Base-by-base conservation (phyloP, 441 rosid genomes). In the Omphalea diandra region DNA sequence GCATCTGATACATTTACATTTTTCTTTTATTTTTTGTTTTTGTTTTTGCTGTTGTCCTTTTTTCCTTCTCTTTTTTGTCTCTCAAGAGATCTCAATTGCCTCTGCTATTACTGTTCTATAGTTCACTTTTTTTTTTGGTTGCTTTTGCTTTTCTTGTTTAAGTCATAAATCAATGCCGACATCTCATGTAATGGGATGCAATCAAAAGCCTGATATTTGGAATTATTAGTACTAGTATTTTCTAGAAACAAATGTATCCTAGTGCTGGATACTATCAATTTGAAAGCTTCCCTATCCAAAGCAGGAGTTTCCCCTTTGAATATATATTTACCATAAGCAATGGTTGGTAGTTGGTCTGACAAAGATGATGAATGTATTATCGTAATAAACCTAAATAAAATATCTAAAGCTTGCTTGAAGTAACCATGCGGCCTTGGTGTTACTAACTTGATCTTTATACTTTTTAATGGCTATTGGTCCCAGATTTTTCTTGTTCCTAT, bases 181-280 rank as follows among this genome's bases (percentile, higher is more conserved):
- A 40, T 40, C 26, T 50, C 40, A 36, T 59, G 22, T 69, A 11
- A 49, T 29, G 43, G 55, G 58, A 3, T 50, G 2, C 31, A 29
- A 59, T 59, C 6, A 22, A 56, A 68, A 69, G 40, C 41, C 20
- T 22, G 14, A 59, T 59, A 14, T 52, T 32, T 38, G 44, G 44
- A 24, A 26, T 14, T 24, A 41, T 40, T 38, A 2, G 6, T 46
- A 8, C 47, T n/a, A 27, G 59, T 29, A 10, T 14, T 60, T 60
- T 36, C 47, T 33, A 1, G 18, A 35, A 33, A 49, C 41, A n/a
- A 33, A 46, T 15, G 5, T 53, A 22, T 17, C 5, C 3, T n/a
- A n/a, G n/a, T 43, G 29, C 9, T 32, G 27, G 27, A 22, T 31
- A 17, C 7, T 36, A 49, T n/a, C n/a, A n/a, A n/a, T n/a, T n/a